Evolutionary conservation across 148 eudicot genomes (phyloP), one percentile per base, ranked within the genome.

Genomic region (Chenopodium quinoa): DNA sequence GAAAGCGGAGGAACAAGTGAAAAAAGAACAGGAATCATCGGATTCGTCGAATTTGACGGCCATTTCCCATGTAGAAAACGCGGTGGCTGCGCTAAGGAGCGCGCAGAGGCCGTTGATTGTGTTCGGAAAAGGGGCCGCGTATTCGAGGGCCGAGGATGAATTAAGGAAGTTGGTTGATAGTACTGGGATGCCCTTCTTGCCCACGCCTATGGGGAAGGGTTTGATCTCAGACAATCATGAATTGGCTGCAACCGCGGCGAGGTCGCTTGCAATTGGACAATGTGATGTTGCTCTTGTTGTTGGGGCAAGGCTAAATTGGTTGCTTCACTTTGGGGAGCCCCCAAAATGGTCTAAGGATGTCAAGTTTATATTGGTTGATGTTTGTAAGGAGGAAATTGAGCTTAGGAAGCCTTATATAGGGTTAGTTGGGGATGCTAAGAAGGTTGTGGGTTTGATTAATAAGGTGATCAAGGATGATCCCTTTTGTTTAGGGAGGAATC

Each of bases 141-240:
- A 81, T 84, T 75, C 99, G 14, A 89, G 78, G 66, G 93, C 93
- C 0, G 98, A 96, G 75, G 71, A 76, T 34, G 88, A 81, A 44
- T 17, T 93, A 77, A 88, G 48, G 79, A 88, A 87, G 17, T 56
- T 96, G 5, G 94, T 96, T 32, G 98, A 92, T 46, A 78, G 47
- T 40, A 96, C 99, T 20, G 97, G 98, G 46, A 92, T 96, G 52
- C 98, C 99, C 25, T 96, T 96, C 82, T 80, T 96, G 86, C 97
- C 99, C 0, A 96, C 99, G 3, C 99, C 99, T 0, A 96, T 96
- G 99, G 99, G 97, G 73, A 96, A 96, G 87, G 99, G 99, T 1
- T 84, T 96, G 85, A 44, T 96, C n/a, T 89, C 98, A 0, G 99
- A 96, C 52, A 85, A 82, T 6, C 99, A 96, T 69, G 94, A 92